Evolutionary conservation across 345 rosid species (phyloP).

Genomic region (Heritiera fomes): DNA sequence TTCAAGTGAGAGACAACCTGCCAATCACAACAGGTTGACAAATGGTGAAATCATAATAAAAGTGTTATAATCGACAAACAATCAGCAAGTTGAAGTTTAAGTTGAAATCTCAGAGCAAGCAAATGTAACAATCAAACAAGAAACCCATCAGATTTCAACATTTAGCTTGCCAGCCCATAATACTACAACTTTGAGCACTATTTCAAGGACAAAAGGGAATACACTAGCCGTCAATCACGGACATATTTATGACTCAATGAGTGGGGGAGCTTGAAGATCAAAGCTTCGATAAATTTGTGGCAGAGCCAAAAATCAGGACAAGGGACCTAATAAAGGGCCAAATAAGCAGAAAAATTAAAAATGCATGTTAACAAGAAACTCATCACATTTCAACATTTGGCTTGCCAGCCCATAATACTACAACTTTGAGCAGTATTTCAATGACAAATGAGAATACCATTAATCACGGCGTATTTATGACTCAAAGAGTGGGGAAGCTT

Average conservation of each 20-base stretch:
- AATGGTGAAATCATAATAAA: not conserved
- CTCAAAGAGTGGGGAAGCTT: not conserved
- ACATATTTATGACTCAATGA: not conserved
- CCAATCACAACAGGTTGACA: not conserved
- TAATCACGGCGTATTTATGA: not conserved
- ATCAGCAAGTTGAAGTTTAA: slow-evolving; percentile 10
- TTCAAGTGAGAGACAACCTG: not conserved
- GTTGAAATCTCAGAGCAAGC: not conserved
- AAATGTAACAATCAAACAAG: not conserved
- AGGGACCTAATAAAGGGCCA: not conserved
- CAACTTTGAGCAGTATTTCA: not conserved
- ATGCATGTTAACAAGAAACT: not conserved
- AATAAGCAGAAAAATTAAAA: slow-evolving; percentile 6
- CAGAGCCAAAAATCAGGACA: not conserved
- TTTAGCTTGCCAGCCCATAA: slow-evolving; percentile 7
- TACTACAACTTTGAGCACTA: not conserved
- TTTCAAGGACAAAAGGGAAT: not conserved
- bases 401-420: not conserved
- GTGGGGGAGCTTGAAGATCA: not conserved
- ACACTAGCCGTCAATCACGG: slow-evolving; percentile 1
- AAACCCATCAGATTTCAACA: slow-evolving; percentile 12
- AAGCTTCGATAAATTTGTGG: not conserved
- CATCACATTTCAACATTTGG: slow-evolving; percentile 12
- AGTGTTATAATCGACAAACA: not conserved
- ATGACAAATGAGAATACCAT: not conserved